Conservation (phyloP, 1,139 yeast genomes). For the Tardiomyces blankii region DNA sequence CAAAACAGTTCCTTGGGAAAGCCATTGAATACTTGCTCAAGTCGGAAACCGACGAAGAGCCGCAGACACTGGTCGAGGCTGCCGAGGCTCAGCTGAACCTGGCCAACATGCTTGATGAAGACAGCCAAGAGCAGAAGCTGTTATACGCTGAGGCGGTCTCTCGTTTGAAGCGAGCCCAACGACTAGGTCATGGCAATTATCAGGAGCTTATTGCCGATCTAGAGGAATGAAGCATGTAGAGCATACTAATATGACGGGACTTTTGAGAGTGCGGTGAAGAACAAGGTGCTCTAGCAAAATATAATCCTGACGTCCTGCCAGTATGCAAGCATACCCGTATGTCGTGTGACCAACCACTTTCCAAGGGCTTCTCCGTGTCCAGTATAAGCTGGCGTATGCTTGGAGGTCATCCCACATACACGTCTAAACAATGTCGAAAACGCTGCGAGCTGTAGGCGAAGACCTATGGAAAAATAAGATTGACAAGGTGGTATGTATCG, state of each 20-base stretch:
- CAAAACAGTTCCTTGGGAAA: constrained; percentile 37
- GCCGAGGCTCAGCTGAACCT: constrained; percentile 79
- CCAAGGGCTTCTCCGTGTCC: too few relatives aligned
- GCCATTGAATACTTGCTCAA: constrained; percentile 48
- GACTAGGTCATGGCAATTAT: constrained; percentile 25
- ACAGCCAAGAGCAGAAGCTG: constrained; percentile 52
- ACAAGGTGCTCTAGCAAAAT: too few relatives aligned
- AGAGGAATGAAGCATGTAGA: constrained; percentile 7
- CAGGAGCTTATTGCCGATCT: constrained; percentile 23
- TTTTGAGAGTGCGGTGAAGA: too few relatives aligned
- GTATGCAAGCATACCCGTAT: too few relatives aligned
- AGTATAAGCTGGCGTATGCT: too few relatives aligned
- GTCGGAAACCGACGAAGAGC: constrained; percentile 63
- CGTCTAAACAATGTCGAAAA: neutral
- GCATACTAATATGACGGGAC: neutral
- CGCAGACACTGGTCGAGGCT: constrained; percentile 65
- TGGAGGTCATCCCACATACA: too few relatives aligned
- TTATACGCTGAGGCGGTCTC: constrained; percentile 53
- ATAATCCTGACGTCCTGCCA: too few relatives aligned
- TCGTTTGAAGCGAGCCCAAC: constrained; percentile 23
- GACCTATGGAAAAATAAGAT: constrained; percentile 87
- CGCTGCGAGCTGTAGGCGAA: constrained; percentile 44
- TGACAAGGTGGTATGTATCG: constrained; percentile 74
- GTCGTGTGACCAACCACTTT: too few relatives aligned
- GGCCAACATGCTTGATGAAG: constrained; percentile 61